Percentiles rank a stretch among this genome's conserved stretches.
Conservation (phyloP, 2,329 filamentous ascomycete species). For the Didymella keratinophila region DNA sequence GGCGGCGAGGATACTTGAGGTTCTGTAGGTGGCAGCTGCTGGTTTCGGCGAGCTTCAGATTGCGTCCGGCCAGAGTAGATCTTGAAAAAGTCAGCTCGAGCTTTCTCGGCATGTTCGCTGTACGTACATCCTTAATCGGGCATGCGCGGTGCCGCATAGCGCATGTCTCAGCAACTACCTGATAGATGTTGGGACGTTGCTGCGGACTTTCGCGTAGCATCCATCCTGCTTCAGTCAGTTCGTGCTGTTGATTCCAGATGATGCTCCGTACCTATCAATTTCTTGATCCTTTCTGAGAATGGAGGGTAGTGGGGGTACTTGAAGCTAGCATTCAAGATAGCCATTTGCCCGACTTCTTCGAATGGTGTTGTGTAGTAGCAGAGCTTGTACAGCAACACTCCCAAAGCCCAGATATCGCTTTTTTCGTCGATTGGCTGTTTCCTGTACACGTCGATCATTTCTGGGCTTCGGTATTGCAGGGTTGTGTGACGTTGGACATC, state of each 20-base stretch:
- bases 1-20: constrained; percentile 63
- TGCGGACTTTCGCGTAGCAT: constrained; percentile 89
- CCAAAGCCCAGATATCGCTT: constrained; percentile 97
- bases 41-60: constrained; percentile 68
- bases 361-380: constrained; percentile 99
- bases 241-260: neutral
- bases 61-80: constrained; percentile 65
- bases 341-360: constrained; percentile 96
- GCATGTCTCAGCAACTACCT: constrained; percentile 87
- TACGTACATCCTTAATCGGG: constrained; percentile 82
- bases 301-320: constrained; percentile 86
- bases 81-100: constrained; percentile 43
- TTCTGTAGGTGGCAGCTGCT: constrained; percentile 66
- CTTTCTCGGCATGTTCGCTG: neutral
- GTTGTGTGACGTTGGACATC: constrained; percentile 98
- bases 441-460: constrained; percentile 98
- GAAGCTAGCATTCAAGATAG: constrained; percentile 94
- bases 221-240: constrained; percentile 65
- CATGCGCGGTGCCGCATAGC: constrained; percentile 86
- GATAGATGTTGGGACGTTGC: constrained; percentile 88
- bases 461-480: constrained; percentile 94
- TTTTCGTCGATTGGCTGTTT: constrained; percentile 98
- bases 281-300: constrained; percentile 90
- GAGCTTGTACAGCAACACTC: constrained; percentile 94
- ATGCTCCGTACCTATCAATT: constrained; percentile 76